Evolutionary conservation across 2,329 filamentous ascomycete species (phyloP).

Genomic region (Paecilomyces fulvus): DNA sequence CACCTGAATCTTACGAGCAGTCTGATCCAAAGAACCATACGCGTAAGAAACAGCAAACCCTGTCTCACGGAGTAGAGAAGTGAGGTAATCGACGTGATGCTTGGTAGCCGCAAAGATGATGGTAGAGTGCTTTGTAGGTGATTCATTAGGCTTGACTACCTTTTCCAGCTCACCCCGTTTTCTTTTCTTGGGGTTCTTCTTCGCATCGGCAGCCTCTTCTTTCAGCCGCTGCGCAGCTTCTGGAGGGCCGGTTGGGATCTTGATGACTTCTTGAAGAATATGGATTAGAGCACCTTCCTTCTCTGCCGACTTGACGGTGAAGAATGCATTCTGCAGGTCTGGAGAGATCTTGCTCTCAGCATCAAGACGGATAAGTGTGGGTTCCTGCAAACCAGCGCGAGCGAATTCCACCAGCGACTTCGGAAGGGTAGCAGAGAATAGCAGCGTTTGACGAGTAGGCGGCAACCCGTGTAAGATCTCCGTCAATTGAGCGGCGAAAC

Average conservation of each 20-base stretch:
- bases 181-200: conserved; percentile 34
- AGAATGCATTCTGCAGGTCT: conserved; percentile 91
- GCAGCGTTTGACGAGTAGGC: conserved; percentile 71
- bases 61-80: conserved; percentile 65
- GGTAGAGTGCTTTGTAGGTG: conserved; percentile 81
- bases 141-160: conserved; percentile 50
- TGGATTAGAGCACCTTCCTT: conserved; percentile 90
- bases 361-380: conserved; percentile 80
- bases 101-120: conserved; percentile 94
- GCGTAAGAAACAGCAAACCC: conserved; percentile 90
- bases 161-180: conserved; percentile 43
- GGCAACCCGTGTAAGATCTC: conserved; percentile 90
- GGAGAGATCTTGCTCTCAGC: conserved; percentile 94
- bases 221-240: conserved; percentile 39
- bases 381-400: conserved; percentile 84
- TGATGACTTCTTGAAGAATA: conserved; percentile 83
- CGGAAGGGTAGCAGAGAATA: conserved; percentile 92
- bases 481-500: conserved; percentile 83
- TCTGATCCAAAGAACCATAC: conserved; percentile 91
- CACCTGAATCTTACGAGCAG: conserved; percentile 83
- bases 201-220: conserved; percentile 40
- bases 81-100: conserved; percentile 92
- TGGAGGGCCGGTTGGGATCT: conserved; percentile 67
- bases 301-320: conserved; percentile 82
- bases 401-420: conserved; percentile 95